These are phyloP conservation scores for Aspergillus spinulosporus DNA, from an alignment of 2,329 filamentous ascomycete genomes.

Conservation along the genomic window DNA sequence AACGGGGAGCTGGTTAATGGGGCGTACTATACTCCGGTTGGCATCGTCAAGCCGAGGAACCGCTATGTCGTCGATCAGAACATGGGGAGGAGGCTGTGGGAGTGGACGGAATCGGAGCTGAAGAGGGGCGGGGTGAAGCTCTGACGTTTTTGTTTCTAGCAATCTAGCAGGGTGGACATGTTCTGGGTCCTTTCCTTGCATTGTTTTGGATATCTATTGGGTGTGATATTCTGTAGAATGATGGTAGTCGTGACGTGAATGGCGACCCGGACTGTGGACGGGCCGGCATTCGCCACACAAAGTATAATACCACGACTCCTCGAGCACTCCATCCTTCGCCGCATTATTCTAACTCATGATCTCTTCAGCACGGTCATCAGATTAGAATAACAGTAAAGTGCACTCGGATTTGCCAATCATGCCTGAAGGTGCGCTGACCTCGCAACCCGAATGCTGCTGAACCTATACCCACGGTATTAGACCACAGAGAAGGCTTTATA, in stretches of 20 bases:
- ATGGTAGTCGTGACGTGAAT: conserved; percentile 5
- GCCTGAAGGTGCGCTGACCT: neutral
- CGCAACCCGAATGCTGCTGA: too few relatives aligned
- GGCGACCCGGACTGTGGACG: neutral
- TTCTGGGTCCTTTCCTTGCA: neutral
- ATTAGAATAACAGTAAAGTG: too few relatives aligned
- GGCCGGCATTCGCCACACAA: conserved; percentile 1
- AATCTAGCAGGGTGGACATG: too few relatives aligned
- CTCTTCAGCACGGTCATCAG: neutral
- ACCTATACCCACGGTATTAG: too few relatives aligned
- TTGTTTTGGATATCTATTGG: neutral
- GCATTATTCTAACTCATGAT: neutral
- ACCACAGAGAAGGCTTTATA: conserved; percentile 7
- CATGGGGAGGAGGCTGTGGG: conserved; percentile 32
- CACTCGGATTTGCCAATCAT: neutral
- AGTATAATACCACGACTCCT: neutral
- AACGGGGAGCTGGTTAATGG: conserved; percentile 29
- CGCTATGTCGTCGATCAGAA: conserved; percentile 28
- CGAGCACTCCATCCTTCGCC: neutral
- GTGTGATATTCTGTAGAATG: neutral
- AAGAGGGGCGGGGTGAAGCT: neutral
- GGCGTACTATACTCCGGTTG: conserved; percentile 34
- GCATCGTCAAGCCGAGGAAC: conserved; percentile 27
- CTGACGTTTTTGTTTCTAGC: neutral
- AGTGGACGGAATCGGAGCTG: conserved; percentile 38